Conservation (phyloP, 2,329 filamentous ascomycete species). For the Colletotrichum scovillei region DNA sequence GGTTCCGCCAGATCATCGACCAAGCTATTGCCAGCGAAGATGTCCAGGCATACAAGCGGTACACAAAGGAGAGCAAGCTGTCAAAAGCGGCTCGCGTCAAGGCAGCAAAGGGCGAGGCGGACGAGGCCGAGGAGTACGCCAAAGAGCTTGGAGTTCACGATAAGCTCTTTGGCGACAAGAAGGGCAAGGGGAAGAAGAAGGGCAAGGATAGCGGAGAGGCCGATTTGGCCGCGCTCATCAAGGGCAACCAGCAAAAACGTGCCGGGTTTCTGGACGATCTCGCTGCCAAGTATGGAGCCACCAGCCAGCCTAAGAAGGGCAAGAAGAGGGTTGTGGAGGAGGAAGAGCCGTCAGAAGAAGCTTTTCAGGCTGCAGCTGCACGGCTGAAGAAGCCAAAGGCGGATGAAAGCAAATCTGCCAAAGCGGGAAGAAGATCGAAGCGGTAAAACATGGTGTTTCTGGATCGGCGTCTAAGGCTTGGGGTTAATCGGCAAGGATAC, state of each 20-base stretch:
- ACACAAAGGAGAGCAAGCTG: conserved; percentile 78
- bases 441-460: conserved; percentile 5
- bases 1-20: conserved; percentile 85
- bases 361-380: conserved; percentile 67
- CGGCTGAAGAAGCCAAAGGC: conserved; percentile 54
- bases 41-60: conserved; percentile 74
- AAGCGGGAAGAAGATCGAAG: conserved; percentile 15
- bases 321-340: conserved; percentile 69
- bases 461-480: conserved; percentile 20
- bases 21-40: conserved; percentile 78
- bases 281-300: conserved; percentile 78
- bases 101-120: conserved; percentile 73
- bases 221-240: conserved; percentile 79
- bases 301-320: conserved; percentile 59
- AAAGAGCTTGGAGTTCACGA: conserved; percentile 81
- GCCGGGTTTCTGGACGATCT: conserved; percentile 76
- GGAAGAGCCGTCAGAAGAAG: conserved; percentile 72
- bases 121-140: conserved; percentile 79
- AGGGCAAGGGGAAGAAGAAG: conserved; percentile 49
- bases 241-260: conserved; percentile 74
- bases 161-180: conserved; percentile 69
- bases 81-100: conserved; percentile 69
- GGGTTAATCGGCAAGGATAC: background rate
- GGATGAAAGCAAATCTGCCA: conserved; percentile 30
- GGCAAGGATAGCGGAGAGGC: conserved; percentile 59